Evolutionary conservation across 1,284 basidiomycete genomes (phyloP).

Genomic region (Ceratobasidium sp.): DNA sequence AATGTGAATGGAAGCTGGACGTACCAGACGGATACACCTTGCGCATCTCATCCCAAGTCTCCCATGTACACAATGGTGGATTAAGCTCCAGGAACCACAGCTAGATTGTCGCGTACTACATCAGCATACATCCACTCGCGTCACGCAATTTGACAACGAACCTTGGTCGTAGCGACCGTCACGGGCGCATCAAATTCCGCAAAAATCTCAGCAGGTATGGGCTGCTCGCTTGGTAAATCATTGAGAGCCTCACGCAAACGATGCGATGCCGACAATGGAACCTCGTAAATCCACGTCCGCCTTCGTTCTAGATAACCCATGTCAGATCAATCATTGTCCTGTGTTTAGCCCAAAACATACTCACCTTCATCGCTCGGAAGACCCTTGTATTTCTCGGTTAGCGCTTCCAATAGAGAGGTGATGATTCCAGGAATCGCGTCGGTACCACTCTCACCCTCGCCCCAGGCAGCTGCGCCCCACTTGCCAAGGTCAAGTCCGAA

Average conservation of each 20-base stretch:
- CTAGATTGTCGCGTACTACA: slow-evolving; percentile 39
- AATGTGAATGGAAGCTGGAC: slow-evolving; percentile 45
- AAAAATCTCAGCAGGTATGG: slow-evolving; percentile 73
- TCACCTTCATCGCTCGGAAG: slow-evolving; percentile 71
- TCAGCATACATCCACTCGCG: not conserved
- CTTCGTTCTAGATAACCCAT: slow-evolving; percentile 73
- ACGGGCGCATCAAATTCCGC: slow-evolving; percentile 85
- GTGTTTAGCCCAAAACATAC: slow-evolving; percentile 48
- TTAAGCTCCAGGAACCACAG: slow-evolving; percentile 88
- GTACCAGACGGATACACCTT: slow-evolving; percentile 77
- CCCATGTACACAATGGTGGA: slow-evolving; percentile 82
- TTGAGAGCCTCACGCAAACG: slow-evolving; percentile 86
- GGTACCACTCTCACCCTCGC: slow-evolving; percentile 62
- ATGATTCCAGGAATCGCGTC: slow-evolving; percentile 75
- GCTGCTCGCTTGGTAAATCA: slow-evolving; percentile 69
- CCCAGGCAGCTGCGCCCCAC: slow-evolving; percentile 65
- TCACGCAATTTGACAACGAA: not conserved
- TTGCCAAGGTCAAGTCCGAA: slow-evolving; percentile 89
- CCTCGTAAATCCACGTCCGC: slow-evolving; percentile 89
- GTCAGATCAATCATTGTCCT: slow-evolving; percentile 7
- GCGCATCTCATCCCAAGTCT: slow-evolving; percentile 90
- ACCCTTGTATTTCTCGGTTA: slow-evolving; percentile 72
- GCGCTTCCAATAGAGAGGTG: slow-evolving; percentile 69
- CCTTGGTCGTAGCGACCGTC: slow-evolving; percentile 81
- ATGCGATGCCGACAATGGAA: slow-evolving; percentile 74